Percentiles rank a stretch among this genome's conserved stretches.
Conservation (phyloP, 129 eudicot species). For the Saussurea involucrata region DNA sequence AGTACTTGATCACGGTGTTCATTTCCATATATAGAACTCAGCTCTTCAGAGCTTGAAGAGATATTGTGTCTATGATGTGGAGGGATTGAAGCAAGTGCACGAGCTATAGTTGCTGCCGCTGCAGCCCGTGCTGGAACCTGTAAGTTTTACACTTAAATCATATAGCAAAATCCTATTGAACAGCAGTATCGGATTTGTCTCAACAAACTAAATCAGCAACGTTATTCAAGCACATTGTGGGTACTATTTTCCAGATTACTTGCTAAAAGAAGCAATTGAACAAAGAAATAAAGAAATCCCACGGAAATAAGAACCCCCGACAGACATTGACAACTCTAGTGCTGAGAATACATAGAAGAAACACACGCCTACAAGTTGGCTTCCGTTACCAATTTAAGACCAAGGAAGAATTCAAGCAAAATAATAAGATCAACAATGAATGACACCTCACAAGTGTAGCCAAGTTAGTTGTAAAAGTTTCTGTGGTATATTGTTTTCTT, state of each 20-base stretch:
- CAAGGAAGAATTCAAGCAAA: not conserved
- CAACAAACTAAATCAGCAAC: not conserved
- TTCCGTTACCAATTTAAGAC: not conserved
- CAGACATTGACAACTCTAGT: not conserved
- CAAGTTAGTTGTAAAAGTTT: too few relatives aligned
- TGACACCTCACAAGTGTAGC: not conserved
- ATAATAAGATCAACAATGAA: not conserved
- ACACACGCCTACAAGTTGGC: not conserved
- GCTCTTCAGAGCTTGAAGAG: conserved; percentile 75
- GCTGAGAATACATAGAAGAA: not conserved
- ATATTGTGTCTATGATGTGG: conserved; percentile 83
- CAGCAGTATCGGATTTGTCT: not conserved
- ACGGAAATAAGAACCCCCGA: not conserved
- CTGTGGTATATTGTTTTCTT: too few relatives aligned
- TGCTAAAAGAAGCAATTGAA: conserved; percentile 9
- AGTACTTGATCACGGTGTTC: conserved; percentile 53
- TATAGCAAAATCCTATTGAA: not conserved
- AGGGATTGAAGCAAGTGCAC: conserved; percentile 91
- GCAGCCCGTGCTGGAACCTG: conserved; percentile 99
- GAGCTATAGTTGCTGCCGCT: conserved; percentile 96
- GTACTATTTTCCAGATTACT: conserved; percentile 7
- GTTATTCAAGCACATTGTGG: not conserved
- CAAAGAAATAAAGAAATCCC: not conserved
- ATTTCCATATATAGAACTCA: conserved; percentile 85
- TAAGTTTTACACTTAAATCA: not conserved